A percentile compares a stretch with the other conserved stretches of the same genome.
Evolutionary conservation across 2,329 filamentous ascomycete genomes (phyloP).

Genomic region (Colletotrichum brevisporum): DNA sequence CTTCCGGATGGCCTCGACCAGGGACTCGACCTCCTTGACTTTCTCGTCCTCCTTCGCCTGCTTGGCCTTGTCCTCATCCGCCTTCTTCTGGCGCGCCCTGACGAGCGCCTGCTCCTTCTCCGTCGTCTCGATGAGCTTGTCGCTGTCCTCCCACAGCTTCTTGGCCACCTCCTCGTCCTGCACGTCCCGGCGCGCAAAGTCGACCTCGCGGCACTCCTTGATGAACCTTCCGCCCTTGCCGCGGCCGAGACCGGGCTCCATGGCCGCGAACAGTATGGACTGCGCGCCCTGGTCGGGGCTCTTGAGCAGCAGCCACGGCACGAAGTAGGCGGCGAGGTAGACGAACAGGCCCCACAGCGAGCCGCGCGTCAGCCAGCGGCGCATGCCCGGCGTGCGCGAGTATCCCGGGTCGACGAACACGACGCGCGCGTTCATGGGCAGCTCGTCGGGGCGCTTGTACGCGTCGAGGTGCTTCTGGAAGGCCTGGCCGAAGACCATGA

Average conservation of each 20-base stretch:
- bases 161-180: constrained; percentile 85
- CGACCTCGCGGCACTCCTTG: constrained; percentile 89
- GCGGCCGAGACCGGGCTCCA: constrained; percentile 81
- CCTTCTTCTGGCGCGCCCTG: constrained; percentile 57
- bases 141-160: constrained; percentile 90
- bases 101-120: constrained; percentile 84
- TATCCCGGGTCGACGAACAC: constrained; percentile 90
- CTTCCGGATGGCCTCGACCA: constrained; percentile 62
- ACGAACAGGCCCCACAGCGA: constrained; percentile 83
- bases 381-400: constrained; percentile 87
- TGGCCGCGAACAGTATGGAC: constrained; percentile 85
- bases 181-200: constrained; percentile 80
- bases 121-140: constrained; percentile 83
- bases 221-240: constrained; percentile 76
- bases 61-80: constrained; percentile 51
- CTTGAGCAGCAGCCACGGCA: constrained; percentile 92
- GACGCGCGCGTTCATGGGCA: constrained; percentile 86
- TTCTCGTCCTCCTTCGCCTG: constrained; percentile 50
- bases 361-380: constrained; percentile 88
- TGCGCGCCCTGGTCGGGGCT: constrained; percentile 87
- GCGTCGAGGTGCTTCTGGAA: constrained; percentile 93
- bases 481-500: constrained; percentile 90
- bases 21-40: constrained; percentile 50
- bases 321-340: constrained; percentile 83
- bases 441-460: constrained; percentile 86